Base-by-base conservation (phyloP, 306 rosid genomes). In the Prunus kanzakura region DNA sequence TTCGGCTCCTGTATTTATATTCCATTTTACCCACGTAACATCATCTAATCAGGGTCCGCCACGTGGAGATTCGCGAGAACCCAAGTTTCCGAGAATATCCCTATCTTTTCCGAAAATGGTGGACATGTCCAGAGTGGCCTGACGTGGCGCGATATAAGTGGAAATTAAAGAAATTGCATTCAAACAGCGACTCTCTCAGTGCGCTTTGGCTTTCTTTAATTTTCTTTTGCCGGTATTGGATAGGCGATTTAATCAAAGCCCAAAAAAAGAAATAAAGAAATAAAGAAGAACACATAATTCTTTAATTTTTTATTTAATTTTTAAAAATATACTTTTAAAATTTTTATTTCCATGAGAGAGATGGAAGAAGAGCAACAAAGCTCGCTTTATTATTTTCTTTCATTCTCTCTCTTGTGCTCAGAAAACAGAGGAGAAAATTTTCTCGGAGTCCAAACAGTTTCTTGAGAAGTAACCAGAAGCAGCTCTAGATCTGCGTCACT, bases 401-500 rank as follows among this genome's bases (percentile, higher is more conserved):
- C 27, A 69, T 69, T 67, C n/a, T 65, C 82, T 62, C 61, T 64
- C 60, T 25, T 41, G 16, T 54, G 29, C 14, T 35, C 22, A 38
- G 32, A 45, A 75, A 64, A 19, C 50, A 35, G 52, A 72, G 62
- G 56, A 18, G 25, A 63, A 71, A 75, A 72, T 84, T 82, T 84
- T 86, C 88, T 84, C 78, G 73, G 84, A 79, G 67, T 64, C 81
- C 85, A 83, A 83, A 50, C 81, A 76, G 55, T 11, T 63, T 35
- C 69, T 64, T 51, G 16, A 25, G 61, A 50, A 29, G 38, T 12
- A 29, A 27, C 32, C 49, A 5, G 35, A 27, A 66, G 72, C 72
- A 73, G 65, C 74, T 58, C 67, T 77, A 85, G 90, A 91, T 91
- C 92, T 82, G 84, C 80, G 77, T 72, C 57, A 45, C 75, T 69